Conservation (phyloP, 768 basidiomycete genomes). For the Serpula lacrymans region DNA sequence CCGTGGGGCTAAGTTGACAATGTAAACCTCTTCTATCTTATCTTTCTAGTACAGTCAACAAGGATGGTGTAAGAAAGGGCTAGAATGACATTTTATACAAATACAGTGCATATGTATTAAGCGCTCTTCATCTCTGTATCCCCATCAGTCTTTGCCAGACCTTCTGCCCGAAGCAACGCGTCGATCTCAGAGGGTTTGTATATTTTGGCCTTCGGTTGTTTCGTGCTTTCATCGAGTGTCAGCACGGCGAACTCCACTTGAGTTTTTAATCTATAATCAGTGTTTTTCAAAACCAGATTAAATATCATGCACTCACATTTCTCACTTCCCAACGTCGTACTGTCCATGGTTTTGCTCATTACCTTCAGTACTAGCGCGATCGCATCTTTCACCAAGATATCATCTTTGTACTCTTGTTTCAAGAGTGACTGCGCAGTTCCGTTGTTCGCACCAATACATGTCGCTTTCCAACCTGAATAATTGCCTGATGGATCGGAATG, state of each 20-base stretch:
- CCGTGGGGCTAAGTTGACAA: too few relatives aligned
- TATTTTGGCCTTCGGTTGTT: constrained; percentile 86
- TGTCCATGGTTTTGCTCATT: constrained; percentile 99
- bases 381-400: constrained; percentile 86
- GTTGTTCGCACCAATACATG: constrained; percentile 98
- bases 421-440: constrained; percentile 92
- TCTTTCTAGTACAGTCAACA: too few relatives aligned
- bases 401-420: constrained; percentile 99
- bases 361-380: constrained; percentile 88
- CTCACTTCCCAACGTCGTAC: constrained; percentile 93
- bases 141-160: constrained; percentile 84
- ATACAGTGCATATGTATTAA: constrained; percentile 11
- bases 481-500: constrained; percentile 98
- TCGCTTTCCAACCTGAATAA: constrained; percentile 98
- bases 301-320: constrained; percentile 61
- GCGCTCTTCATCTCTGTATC: constrained; percentile 73
- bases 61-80: too few relatives aligned
- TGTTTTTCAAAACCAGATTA: constrained; percentile 2
- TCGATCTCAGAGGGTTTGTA: constrained; percentile 89
- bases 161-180: constrained; percentile 71
- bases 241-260: constrained; percentile 96
- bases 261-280: constrained; percentile 1
- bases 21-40: too few relatives aligned
- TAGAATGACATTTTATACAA: constrained; percentile 1
- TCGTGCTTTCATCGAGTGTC: constrained; percentile 73